These are phyloP conservation scores for Candida multigemmis DNA, from an alignment of 805 yeast species.

Conservation along the genomic window DNA sequence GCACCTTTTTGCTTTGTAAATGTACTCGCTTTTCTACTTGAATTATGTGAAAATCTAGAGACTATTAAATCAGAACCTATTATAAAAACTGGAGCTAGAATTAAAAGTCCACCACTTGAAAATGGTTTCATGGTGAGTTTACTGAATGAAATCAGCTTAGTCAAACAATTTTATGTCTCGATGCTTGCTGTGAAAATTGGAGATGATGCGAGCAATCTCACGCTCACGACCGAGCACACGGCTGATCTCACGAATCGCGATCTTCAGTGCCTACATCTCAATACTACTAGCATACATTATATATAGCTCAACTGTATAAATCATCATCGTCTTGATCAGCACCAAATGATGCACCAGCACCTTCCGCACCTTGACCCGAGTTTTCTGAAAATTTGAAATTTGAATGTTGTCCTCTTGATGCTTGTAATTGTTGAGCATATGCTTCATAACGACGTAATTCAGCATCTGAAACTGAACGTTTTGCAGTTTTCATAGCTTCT, in stretches of 20 bases:
- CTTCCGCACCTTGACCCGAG: constrained; percentile 15
- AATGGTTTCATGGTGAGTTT: constrained; percentile 10
- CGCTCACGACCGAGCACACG: neutral
- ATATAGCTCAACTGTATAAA: constrained; percentile 41
- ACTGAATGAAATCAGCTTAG: neutral
- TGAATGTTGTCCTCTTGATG: constrained; percentile 91
- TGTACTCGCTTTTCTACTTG: no score
- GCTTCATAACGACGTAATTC: constrained; percentile 98
- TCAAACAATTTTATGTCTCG: neutral
- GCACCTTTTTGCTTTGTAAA: no score
- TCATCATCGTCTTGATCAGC: constrained; percentile 53
- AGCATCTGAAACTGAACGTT: constrained; percentile 93
- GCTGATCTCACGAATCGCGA: neutral
- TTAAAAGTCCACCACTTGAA: constrained; percentile 11
- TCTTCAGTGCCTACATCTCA: neutral
- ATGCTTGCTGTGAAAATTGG: neutral
- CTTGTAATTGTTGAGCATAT: constrained; percentile 91
- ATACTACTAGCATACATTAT: constrained; percentile 1
- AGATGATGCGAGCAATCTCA: no score
- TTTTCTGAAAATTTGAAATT: constrained; percentile 80
- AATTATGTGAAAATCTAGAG: constrained; percentile 13
- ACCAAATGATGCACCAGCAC: constrained; percentile 37
- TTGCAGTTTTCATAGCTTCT: constrained; percentile 99
- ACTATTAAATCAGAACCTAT: constrained; percentile 19
- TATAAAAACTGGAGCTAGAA: constrained; percentile 21